Conservation (phyloP, 1,284 basidiomycete species). For the Abortiporus biennis region DNA sequence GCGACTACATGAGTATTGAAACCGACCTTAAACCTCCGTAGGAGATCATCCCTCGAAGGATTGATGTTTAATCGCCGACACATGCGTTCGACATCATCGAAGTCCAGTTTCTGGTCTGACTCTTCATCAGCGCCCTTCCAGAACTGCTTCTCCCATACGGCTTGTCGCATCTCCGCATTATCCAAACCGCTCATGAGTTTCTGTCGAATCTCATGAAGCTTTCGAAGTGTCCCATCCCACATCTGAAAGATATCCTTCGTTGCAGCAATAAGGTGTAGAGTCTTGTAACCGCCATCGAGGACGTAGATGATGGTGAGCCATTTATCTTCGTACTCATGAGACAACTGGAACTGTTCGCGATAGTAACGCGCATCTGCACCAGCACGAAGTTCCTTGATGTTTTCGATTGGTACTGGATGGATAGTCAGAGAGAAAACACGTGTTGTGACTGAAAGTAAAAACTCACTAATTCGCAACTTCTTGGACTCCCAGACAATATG, state of each 20-base stretch:
- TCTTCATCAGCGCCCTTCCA: constrained; percentile 71
- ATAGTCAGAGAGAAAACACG: not conserved
- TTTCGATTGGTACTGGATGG: constrained; percentile 75
- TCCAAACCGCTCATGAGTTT: constrained; percentile 66
- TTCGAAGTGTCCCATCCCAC: constrained; percentile 60
- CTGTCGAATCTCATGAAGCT: constrained; percentile 54
- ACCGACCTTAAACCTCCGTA: constrained; percentile 60
- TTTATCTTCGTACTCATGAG: constrained; percentile 52
- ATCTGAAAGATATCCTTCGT: constrained; percentile 63
- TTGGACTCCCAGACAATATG: constrained; percentile 84
- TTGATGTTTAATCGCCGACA: constrained; percentile 76
- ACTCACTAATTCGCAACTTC: constrained; percentile 67
- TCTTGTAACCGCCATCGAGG: constrained; percentile 81
- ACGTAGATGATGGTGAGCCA: constrained; percentile 82
- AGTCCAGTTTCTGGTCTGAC: constrained; percentile 59
- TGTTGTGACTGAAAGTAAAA: constrained; percentile 1
- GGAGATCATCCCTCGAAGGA: constrained; percentile 55
- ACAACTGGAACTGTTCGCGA: constrained; percentile 69
- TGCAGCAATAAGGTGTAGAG: constrained; percentile 82
- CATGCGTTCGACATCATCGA: constrained; percentile 71
- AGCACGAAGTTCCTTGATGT: constrained; percentile 87
- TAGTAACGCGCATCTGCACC: constrained; percentile 75
- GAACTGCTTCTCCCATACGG: constrained; percentile 78
- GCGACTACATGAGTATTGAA: not conserved
- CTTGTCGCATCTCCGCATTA: constrained; percentile 58